Evolutionary conservation across 352 stramenopile genomes (phyloP), one percentile per base, ranked within the genome.

Genomic region (Globisporangium ultimum): DNA sequence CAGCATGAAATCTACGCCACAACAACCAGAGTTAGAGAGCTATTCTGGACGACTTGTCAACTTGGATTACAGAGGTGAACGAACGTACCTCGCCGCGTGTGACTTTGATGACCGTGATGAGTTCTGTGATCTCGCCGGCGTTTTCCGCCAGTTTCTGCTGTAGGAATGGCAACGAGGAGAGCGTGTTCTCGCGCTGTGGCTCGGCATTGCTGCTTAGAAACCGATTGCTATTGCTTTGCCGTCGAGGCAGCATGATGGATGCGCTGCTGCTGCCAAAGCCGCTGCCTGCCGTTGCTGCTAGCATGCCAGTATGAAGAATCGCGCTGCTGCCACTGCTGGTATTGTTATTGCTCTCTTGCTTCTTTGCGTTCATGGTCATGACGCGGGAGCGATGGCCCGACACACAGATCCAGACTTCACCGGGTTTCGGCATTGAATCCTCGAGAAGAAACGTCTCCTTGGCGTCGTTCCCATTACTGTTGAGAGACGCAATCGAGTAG

Each of bases 41-140:
- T 10, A 36, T 11, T 6, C 28, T 36, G 28, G 28, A 36, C 28
- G 4, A 36, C 28, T 36, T 32, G 24, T 5, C 24, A 32, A 32
- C 24, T 36, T 36, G 28, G 28, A 36, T 11, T 49, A 15, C 36
- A 54, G 24, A 14, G 1, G 28, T 13, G 15, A 24, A 34, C 14
- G 8, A 20, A 24, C 34, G 34, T 68, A 82, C 76, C 76, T 92
- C 83, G 18, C 80, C 80, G 8, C 80, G 73, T 10, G 76, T 87
- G 53, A 92, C 83, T 40, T 89, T 88, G 40, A 84, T 68, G 28
- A 92, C 75, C 0, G 83, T 90, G 58, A 92, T 84, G 41, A 92
- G 58, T 56, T 90, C 80, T 7, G 68, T 84, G 51, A 88, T 60
- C 40, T 92, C 80, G 3, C 57, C 59, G 11, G 67, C 66, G 12